Percentiles rank a stretch among this genome's conserved stretches.
Conservation (phyloP, 768 basidiomycete species). For the Chalciporus piperatus region DNA sequence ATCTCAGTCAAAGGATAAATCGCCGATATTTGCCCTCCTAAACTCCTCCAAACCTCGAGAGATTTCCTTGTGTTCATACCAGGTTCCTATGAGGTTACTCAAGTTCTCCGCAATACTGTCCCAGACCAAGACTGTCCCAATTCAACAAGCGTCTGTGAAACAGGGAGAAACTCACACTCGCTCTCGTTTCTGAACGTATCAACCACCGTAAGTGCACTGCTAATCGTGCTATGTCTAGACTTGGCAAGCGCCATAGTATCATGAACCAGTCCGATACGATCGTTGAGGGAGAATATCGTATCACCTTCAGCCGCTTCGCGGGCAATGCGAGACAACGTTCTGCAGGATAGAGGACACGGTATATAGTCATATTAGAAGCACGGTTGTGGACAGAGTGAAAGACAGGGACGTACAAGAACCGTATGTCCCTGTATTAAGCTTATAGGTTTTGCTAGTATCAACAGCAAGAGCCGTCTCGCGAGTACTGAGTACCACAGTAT, state of each 20-base stretch:
- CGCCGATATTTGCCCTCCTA: slow-evolving; percentile 24
- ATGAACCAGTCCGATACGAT: slow-evolving; percentile 85
- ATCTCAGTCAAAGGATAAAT: too few species aligned
- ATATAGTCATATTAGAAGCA: too few species aligned
- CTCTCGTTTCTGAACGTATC: slow-evolving; percentile 67
- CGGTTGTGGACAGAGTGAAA: too few species aligned
- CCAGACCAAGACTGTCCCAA: slow-evolving; percentile 62
- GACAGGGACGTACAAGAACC: slow-evolving; percentile 54
- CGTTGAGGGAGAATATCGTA: slow-evolving; percentile 72
- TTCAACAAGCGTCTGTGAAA: too few species aligned
- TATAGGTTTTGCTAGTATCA: slow-evolving; percentile 75
- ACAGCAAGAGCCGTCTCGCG: slow-evolving; percentile 72
- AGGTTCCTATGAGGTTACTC: slow-evolving; percentile 52
- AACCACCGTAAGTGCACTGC: slow-evolving; percentile 72
- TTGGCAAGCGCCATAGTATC: slow-evolving; percentile 80
- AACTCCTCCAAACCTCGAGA: slow-evolving; percentile 57
- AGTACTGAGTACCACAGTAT: slow-evolving; percentile 58
- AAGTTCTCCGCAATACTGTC: slow-evolving; percentile 61
- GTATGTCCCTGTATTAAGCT: slow-evolving; percentile 85
- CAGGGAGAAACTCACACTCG: slow-evolving; percentile 39
- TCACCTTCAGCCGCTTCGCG: slow-evolving; percentile 67
- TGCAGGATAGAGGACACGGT: slow-evolving; percentile 83
- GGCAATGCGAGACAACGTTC: slow-evolving; percentile 75
- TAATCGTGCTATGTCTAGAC: slow-evolving; percentile 77
- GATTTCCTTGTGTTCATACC: slow-evolving; percentile 77